phyloP scores from a whole-genome alignment of 1,284 basidiomycete genomes.

The Fomitopsis pinicola region DNA sequence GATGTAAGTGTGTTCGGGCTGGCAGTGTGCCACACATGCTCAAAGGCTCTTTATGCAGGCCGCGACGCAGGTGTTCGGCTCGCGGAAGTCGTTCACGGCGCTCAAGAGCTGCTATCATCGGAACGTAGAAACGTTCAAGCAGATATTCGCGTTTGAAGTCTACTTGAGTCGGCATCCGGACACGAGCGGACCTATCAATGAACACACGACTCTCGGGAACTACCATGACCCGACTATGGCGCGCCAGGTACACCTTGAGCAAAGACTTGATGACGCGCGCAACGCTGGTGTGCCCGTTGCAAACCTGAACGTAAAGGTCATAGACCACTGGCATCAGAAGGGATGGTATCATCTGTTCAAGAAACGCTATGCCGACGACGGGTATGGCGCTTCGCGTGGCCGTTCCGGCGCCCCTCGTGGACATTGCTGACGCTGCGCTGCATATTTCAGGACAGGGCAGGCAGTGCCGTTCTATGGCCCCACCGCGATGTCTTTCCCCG shows the following conservation, averaged over 20 bases:
- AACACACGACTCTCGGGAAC: slow-evolving; percentile 6
- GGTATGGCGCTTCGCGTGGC: slow-evolving; percentile 33
- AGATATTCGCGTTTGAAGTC: slow-evolving; percentile 65
- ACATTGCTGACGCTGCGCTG: neutral
- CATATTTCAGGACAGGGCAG: slow-evolving; percentile 15
- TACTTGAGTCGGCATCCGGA: slow-evolving; percentile 36
- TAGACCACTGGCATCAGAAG: slow-evolving; percentile 70
- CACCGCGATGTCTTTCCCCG: slow-evolving; percentile 1
- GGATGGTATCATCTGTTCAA: slow-evolving; percentile 73
- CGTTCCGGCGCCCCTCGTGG: neutral
- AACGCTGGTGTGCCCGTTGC: slow-evolving; percentile 63
- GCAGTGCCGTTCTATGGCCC: slow-evolving; percentile 18
- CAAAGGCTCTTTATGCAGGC: slow-evolving; percentile 39
- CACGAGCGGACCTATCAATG: neutral
- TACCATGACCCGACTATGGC: slow-evolving; percentile 36
- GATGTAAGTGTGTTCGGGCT: slow-evolving; percentile 46
- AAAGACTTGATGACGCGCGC: slow-evolving; percentile 55
- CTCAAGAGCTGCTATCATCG: slow-evolving; percentile 78
- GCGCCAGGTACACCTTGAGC: slow-evolving; percentile 60
- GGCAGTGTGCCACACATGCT: neutral
- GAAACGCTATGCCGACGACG: slow-evolving; percentile 21
- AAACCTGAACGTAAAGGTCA: slow-evolving; percentile 60
- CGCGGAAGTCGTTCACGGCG: slow-evolving; percentile 74
- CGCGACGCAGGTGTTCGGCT: slow-evolving; percentile 59
- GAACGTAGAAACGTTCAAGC: slow-evolving; percentile 75